Percentiles rank a stretch among this genome's conserved stretches.
These are phyloP conservation scores for Alternaria triticina DNA, from an alignment of 2,329 filamentous ascomycete species.

Conservation along the genomic window DNA sequence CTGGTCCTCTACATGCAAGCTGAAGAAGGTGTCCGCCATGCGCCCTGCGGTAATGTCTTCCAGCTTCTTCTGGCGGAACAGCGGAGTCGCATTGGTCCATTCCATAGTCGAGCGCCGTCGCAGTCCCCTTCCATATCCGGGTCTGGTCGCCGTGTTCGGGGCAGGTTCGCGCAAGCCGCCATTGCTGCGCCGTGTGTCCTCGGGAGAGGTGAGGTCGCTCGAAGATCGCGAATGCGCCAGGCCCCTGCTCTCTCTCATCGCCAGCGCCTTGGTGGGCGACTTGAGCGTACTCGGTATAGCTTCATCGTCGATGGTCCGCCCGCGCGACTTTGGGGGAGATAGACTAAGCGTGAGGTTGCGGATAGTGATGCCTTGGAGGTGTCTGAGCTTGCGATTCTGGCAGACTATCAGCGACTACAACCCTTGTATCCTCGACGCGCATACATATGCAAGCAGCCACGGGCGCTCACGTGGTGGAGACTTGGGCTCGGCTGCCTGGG, in stretches of 20 bases:
- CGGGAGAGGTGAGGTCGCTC: slow-evolving; percentile 54
- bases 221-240: slow-evolving; percentile 67
- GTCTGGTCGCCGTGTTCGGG: slow-evolving; percentile 36
- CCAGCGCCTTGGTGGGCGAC: slow-evolving; percentile 70
- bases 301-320: slow-evolving; percentile 76
- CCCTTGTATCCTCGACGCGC: not conserved
- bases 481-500: slow-evolving; percentile 14
- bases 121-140: slow-evolving; percentile 45
- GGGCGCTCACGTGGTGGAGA: slow-evolving; percentile 42
- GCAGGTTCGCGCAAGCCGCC: slow-evolving; percentile 27
- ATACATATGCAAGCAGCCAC: slow-evolving; percentile 48
- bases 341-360: slow-evolving; percentile 79
- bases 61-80: slow-evolving; percentile 73
- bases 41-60: slow-evolving; percentile 73
- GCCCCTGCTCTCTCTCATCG: slow-evolving; percentile 56
- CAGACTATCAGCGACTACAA: not conserved
- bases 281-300: slow-evolving; percentile 71
- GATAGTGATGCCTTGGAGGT: slow-evolving; percentile 84
- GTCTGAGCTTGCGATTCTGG: slow-evolving; percentile 85
- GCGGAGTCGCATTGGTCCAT: slow-evolving; percentile 66
- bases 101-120: slow-evolving; percentile 67
- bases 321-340: slow-evolving; percentile 55
- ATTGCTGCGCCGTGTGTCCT: slow-evolving; percentile 35
- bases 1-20: slow-evolving; percentile 72
- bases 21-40: slow-evolving; percentile 89